Conservation (phyloP, 257 asterid genomes). For the Gynochthodes officinalis region DNA sequence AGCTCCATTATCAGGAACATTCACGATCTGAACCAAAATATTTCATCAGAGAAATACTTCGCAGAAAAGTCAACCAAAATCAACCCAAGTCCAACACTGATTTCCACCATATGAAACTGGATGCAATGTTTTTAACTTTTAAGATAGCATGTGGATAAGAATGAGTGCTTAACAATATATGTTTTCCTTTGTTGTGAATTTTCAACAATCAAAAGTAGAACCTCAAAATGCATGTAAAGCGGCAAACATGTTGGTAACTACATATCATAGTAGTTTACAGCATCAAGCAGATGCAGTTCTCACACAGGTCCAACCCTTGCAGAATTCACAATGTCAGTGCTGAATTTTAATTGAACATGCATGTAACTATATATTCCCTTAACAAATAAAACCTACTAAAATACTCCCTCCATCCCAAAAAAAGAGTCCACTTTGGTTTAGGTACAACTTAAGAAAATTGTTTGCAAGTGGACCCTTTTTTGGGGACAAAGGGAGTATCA, state of each 20-base stretch:
- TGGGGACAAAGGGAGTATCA: no score
- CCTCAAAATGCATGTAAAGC: background rate
- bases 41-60: constrained; percentile 7
- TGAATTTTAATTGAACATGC: no score
- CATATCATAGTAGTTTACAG: background rate
- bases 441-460: no score
- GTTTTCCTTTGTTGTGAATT: background rate
- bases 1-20: constrained; percentile 76
- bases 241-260: background rate
- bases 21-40: constrained; percentile 53
- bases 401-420: no score
- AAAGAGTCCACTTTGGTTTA: no score
- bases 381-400: background rate
- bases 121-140: background rate
- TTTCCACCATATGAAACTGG: background rate
- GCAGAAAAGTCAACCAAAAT: background rate
- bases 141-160: background rate
- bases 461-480: no score
- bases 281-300: background rate
- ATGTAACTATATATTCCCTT: no score
- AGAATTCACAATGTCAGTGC: background rate
- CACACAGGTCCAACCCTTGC: background rate
- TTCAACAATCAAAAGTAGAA: background rate
- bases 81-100: background rate
- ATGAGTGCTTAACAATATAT: background rate